Base-by-base conservation (phyloP, 1,284 basidiomycete genomes). In the Ganoderma sinense region DNA sequence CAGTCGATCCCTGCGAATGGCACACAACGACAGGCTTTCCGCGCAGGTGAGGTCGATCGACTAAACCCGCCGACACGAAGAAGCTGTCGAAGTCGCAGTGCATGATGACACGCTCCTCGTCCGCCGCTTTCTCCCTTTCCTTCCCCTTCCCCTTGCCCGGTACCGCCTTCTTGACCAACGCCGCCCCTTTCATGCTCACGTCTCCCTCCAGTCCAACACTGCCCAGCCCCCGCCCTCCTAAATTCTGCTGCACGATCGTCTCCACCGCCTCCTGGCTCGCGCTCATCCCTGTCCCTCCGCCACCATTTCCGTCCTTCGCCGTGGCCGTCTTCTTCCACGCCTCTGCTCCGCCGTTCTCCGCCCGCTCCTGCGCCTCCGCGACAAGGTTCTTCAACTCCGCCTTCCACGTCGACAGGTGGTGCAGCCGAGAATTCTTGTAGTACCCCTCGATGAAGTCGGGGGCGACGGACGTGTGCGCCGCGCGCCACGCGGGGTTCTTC, bases 51-150 rank as follows among this genome's bases (percentile, higher is more conserved):
- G 95, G 94, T 0, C 94, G 84, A 65, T 86, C 88, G 3, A 94
- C 85, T 60, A 97, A 80, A 0, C 96, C 95, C n/a, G 92, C 96
- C 0, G 94, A 91, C 14, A 98, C 97, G 78, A 99, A 99, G 85
- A 99, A 99, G 76, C 93, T 96, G 79, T 99, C 97, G 77, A 99
- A 99, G 80, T 98, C 97, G 76, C 95, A 95, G 77, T 98, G 97
- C 88, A 98, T 93, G 75, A 97, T 93, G 20, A 95, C 88, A 16
- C 88, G 86, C 60, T 92, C 88, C 41, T 85, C 80, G 31, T 80
- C 78, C 1, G 72, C 60, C 11, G 80, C 81, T 62, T 79, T 82
- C 55, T 81, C 87, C 68, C 84, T 86, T 39, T 80, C 86, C 76
- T 93, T 92, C 29, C 86, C 87, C 76, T 90, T 90, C 67, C 79